Base-by-base conservation (phyloP, 2,329 filamentous ascomycete genomes). In the Periconia macrospinosa region DNA sequence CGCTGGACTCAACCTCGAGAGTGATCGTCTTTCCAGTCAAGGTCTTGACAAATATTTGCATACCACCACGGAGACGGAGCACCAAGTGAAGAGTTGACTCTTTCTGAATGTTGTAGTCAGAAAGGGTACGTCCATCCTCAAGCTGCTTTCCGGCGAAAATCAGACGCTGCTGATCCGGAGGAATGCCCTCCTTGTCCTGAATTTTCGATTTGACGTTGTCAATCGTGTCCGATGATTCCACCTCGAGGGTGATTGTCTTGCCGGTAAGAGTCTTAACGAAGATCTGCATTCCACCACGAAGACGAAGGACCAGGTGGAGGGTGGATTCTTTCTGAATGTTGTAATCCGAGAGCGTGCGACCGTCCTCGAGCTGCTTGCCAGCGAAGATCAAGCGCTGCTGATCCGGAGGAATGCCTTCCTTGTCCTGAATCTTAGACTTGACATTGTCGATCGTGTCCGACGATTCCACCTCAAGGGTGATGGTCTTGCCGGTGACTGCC, bases 171-270 rank as follows among this genome's bases (percentile, higher is more conserved):
- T 97, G 92, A 72, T 97, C 92, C 11, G 92, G 92, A 45, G 92
- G 93, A 52, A 97, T 97, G 23, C 92, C 92, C 78, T 97, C 92
- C 85, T 97, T 97, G 71, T 97, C 92, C 77, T 97, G 92, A 42
- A 97, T 97, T 85, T 97, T 97, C 47, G 84, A 86, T 86, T 97
- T 97, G 40, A 97, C 92, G 58, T 96, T 96, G 81, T 96, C 92
- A 76, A 96, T 96, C 41, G 92, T 96, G 67, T 96, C 92, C 1
- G 86, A 90, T 15, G 82, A 85, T 73, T 87, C 85, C 8, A 87
- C 85, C 74, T 87, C 84, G 7, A 87, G 75, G 30, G 84, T 87
- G 73, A 87, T 87, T 58, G 84, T 87, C 79, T 87, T 84, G 59
- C 82, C 82, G 44, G 82, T 84, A 33, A 84, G 69, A 17, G 82